phyloP scores from a whole-genome alignment of 352 stramenopile species.

The Phytopythium helicoides region DNA sequence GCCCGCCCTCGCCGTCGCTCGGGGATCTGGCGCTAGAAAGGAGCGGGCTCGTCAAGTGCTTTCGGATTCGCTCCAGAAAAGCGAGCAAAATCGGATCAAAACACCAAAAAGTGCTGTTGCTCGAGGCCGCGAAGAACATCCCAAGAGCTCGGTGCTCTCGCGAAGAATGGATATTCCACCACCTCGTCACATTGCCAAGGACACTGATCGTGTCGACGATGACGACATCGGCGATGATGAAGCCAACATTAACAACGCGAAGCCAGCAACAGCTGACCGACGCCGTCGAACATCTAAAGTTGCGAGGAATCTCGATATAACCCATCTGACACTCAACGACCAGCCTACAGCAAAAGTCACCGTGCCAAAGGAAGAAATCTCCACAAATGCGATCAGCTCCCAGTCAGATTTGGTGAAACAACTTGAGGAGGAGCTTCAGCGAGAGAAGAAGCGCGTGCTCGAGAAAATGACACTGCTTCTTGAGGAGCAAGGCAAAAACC shows the following conservation, averaged over 20 bases:
- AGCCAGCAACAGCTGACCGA: neutral
- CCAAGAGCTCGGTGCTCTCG: neutral
- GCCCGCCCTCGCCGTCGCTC: constrained; percentile 3
- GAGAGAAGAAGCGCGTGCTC: constrained; percentile 67
- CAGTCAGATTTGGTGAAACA: constrained; percentile 12
- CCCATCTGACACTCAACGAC: too few species aligned
- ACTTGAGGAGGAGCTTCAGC: constrained; percentile 51
- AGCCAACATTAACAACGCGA: neutral
- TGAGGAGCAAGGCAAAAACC: constrained; percentile 61
- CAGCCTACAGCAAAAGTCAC: too few species aligned
- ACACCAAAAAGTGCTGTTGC: too few species aligned
- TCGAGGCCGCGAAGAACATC: neutral
- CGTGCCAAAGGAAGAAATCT: constrained; percentile 1
- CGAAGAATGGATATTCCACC: constrained; percentile 1
- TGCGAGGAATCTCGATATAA: constrained; percentile 2
- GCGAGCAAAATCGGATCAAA: too few species aligned
- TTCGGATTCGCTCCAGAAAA: neutral
- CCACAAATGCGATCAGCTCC: constrained; percentile 1
- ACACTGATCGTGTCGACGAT: too few species aligned
- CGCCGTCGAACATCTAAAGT: neutral
- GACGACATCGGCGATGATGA: constrained; percentile 7
- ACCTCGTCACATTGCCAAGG: constrained; percentile 2
- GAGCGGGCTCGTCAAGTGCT: constrained; percentile 1
- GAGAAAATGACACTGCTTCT: constrained; percentile 69
- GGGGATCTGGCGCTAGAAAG: constrained; percentile 3